These are phyloP conservation scores for Pachysandra terminalis DNA, from an alignment of 164 flowering plant genomes.

Conservation along the genomic window DNA sequence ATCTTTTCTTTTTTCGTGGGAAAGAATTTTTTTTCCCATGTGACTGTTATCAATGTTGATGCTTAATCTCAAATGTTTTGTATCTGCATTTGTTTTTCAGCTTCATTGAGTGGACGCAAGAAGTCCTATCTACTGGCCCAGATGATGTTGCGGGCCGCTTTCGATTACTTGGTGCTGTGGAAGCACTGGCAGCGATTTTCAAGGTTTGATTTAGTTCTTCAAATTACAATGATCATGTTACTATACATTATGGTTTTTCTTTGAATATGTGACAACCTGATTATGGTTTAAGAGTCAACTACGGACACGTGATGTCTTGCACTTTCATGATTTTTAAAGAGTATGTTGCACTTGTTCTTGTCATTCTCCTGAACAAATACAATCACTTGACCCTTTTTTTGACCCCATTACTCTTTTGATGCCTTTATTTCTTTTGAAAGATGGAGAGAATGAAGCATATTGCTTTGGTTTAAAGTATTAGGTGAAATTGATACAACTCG, in stretches of 20 bases:
- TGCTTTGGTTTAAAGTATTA: too few species aligned
- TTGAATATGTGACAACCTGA: background rate
- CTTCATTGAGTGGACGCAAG: conserved; percentile 86
- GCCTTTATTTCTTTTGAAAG: too few species aligned
- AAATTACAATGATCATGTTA: background rate
- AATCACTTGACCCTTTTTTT: too few species aligned
- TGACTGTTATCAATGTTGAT: background rate
- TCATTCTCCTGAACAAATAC: too few species aligned
- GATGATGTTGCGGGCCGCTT: conserved; percentile 60
- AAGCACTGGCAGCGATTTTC: conserved; percentile 84
- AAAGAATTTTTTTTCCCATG: too few species aligned
- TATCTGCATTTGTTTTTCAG: conserved; percentile 36
- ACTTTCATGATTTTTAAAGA: too few species aligned
- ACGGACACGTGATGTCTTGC: background rate
- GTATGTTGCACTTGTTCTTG: too few species aligned
- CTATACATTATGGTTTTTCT: background rate
- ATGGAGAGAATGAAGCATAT: too few species aligned
- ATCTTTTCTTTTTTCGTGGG: too few species aligned
- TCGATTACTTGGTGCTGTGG: conserved; percentile 75
- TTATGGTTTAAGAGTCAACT: background rate
- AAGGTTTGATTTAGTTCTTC: conserved; percentile 50
- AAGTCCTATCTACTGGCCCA: conserved; percentile 50
- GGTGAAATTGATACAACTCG: too few species aligned
- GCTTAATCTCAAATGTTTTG: conserved; percentile 10
- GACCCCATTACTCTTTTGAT: too few species aligned